A percentile compares a stretch with the other conserved stretches of the same genome.
Evolutionary conservation across 179 eudicot genomes (phyloP).

Genomic region (Nepenthes alata): DNA sequence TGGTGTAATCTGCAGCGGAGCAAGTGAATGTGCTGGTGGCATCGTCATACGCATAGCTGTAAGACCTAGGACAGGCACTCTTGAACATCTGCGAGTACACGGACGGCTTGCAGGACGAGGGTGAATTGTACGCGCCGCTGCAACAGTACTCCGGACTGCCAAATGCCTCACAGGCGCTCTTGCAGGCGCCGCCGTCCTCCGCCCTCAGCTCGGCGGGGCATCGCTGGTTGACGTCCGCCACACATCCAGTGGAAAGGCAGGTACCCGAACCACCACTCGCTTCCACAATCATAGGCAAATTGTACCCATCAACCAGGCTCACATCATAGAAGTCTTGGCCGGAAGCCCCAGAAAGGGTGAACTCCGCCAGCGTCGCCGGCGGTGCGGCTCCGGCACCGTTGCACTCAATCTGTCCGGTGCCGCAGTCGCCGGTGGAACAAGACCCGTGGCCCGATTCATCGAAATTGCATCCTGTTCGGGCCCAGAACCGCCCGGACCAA

Average conservation of each 20-base stretch:
- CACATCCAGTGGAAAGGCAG: slow-evolving; percentile 57
- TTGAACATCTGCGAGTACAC: slow-evolving; percentile 67
- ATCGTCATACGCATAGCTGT: slow-evolving; percentile 91
- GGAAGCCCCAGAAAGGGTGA: slow-evolving; percentile 54
- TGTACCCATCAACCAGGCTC: slow-evolving; percentile 79
- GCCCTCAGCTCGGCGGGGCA: slow-evolving; percentile 52
- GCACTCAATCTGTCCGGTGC: slow-evolving; percentile 48
- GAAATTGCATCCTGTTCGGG: slow-evolving; percentile 53
- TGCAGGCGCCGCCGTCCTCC: slow-evolving; percentile 56
- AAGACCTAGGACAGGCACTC: slow-evolving; percentile 69
- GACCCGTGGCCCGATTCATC: slow-evolving; percentile 48
- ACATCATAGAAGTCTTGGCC: slow-evolving; percentile 78
- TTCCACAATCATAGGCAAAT: slow-evolving; percentile 56
- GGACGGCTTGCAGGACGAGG: slow-evolving; percentile 65
- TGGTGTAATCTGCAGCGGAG: slow-evolving; percentile 61
- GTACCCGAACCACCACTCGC: slow-evolving; percentile 53
- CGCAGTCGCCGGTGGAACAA: slow-evolving; percentile 60
- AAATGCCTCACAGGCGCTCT: slow-evolving; percentile 87
- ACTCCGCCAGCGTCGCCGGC: slow-evolving; percentile 68
- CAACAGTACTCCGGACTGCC: slow-evolving; percentile 75
- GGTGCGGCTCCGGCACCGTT: slow-evolving; percentile 56
- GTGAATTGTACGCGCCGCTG: slow-evolving; percentile 62
- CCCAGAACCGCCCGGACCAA: slow-evolving; percentile 90
- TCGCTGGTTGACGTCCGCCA: slow-evolving; percentile 37
- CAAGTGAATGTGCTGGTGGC: slow-evolving; percentile 86